Base-by-base conservation (phyloP, 345 rosid genomes). In the Physaria fendleri region DNA sequence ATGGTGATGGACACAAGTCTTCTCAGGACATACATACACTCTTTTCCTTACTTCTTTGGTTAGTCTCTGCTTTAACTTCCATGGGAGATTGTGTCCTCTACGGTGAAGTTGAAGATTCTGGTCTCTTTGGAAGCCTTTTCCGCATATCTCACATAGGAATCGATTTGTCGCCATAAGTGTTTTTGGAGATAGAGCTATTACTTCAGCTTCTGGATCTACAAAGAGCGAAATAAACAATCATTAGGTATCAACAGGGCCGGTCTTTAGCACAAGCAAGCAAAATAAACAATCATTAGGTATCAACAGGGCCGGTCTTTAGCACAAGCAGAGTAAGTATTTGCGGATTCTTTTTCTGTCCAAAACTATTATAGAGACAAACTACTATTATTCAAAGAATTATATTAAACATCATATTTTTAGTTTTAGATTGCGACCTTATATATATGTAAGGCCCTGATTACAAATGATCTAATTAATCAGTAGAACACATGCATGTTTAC, bases 201-300 rank as follows among this genome's bases (percentile, higher is more conserved):
- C 99, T 75, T 93, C 94, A 3, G 99, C 99, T 69, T 86, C 99
- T 48, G 97, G 99, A 86, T 93, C 99, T 93, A 71, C 17, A 35
- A 1, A 51, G n/a, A 52, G 14, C 33, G 10, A 44, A 59, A 27
- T 14, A 53, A 30, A 27, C 23, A 47, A 3, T 35, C 1, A 27
- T 7, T 45, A 15, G 2, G 28, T 25, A 33, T 45, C n/a, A n/a
- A n/a, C n/a, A n/a, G n/a, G n/a, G n/a, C n/a, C n/a, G n/a, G n/a
- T n/a, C n/a, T n/a, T n/a, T n/a, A n/a, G n/a, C n/a, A n/a, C n/a
- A n/a, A n/a, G n/a, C n/a, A n/a, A n/a, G n/a, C n/a, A n/a, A n/a
- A n/a, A n/a, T n/a, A n/a, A n/a, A n/a, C n/a, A n/a, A n/a, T n/a
- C n/a, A n/a, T n/a, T n/a, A n/a, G n/a, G n/a, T n/a, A n/a, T n/a